Evolutionary conservation across 2,329 filamentous ascomycete genomes (phyloP), one percentile per base, ranked within the genome.

Genomic region (Colletotrichum sp.): DNA sequence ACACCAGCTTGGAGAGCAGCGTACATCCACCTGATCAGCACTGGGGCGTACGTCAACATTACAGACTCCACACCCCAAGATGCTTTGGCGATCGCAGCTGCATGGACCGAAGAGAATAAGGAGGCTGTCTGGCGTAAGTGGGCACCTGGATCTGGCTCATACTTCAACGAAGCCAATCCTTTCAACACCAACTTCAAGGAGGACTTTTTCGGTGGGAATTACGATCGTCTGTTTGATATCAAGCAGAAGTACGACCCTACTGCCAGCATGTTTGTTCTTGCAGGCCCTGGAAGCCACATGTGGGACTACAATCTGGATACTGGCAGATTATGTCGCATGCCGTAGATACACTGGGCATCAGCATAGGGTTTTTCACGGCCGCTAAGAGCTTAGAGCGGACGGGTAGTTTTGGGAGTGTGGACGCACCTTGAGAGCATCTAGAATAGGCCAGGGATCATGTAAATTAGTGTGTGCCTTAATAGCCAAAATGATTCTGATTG

Each of bases 161-260:
- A 85, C 68, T 77, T 84, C 80, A 87, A 86, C 69, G 86, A 88
- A 79, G 85, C 83, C 2, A 84, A 85, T 75, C 84, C 83, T 19
- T 80, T 80, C 52, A 76, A 83, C 44, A 78, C 15, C 12, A 78
- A 82, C 39, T 83, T 81, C 59, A 77, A 72, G 6, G 39, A 81
- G 67, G 73, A 78, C 4, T 84, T 83, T 63, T 84, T 79, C 36
- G 83, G 82, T 7, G 39, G 48, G 4, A 64, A 80, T 28, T 84
- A 84, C 28, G 73, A 75, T 6, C 69, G 78, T 15, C 78, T 84
- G 16, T 48, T 78, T 5, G 70, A 77, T 22, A 78, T 82, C 22
- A 84, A 84, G 79, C 77, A 79, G 36, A 78, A 79, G 74, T 79
- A 80, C 39, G 83, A 83, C 27, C 83, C 83, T 12, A 67, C 16